Evolutionary conservation across 768 basidiomycete species (phyloP), one percentile per base, ranked within the genome.

Genomic region (Leucogyrophana mollusca): DNA sequence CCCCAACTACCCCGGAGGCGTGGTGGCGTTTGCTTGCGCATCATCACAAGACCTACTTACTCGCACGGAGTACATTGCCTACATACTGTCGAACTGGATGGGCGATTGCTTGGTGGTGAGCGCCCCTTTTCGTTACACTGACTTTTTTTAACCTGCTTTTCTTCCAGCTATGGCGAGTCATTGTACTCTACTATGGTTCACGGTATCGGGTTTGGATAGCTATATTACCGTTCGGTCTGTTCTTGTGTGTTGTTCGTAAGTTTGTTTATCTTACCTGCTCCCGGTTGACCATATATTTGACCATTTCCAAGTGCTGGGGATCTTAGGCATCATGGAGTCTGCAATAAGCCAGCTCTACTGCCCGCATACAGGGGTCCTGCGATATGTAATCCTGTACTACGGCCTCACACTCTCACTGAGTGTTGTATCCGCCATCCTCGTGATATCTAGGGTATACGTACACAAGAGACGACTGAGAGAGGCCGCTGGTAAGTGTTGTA

Each of bases 71-170:
- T 61, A 58, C 42, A 2, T 64, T 39, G 11, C 45, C 4, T 44
- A 60, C 20, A n/a, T 56, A 18, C 30, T 66, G 13, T 65, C 62
- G 40, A 45, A 65, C 36, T 62, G 61, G 61, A 52, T 62, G 61
- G 60, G 64, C 40, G 64, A 62, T 37, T 57, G 47, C 4, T 25
- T 62, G 24, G 63, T 64, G 9, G 61, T 65, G 6, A 45, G 61
- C n/a, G n/a, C n/a, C n/a, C n/a, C n/a, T n/a, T n/a, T n/a, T n/a
- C n/a, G n/a, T n/a, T 8, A 9, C n/a, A 4, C 17, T n/a, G 9
- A 18, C 8, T 9, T 4, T 45, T 20, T 16, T 22, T 53, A 24
- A 13, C 25, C 7, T 7, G n/a, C 16, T 41, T 2, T 2, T 1
- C 23, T 5, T 35, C 6, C 20, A 61, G 60, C 48, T 61, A 22